Evolutionary conservation across 2,329 filamentous ascomycete genomes (phyloP).

Genomic region (Colletotrichum cuscutae): DNA sequence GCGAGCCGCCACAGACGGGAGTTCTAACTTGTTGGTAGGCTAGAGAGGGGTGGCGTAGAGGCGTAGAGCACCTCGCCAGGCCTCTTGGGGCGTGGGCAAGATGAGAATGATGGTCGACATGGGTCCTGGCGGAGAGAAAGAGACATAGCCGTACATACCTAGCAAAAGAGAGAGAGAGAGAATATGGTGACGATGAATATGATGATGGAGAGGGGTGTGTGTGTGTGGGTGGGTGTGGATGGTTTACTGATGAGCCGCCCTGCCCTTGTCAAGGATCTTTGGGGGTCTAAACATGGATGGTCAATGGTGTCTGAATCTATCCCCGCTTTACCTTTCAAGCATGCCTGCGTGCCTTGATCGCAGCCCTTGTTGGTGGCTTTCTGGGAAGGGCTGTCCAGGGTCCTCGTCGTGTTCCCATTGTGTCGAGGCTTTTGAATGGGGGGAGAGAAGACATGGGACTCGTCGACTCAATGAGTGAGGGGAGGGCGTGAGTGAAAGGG

Average conservation of each 20-base stretch:
- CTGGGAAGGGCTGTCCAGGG: not conserved
- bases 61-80: not conserved
- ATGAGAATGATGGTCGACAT: not conserved
- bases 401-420: not conserved
- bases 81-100: not conserved
- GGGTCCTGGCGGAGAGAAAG: not conserved
- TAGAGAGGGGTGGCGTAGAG: not conserved
- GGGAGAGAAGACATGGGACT: too few relatives aligned
- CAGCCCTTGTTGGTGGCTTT: conserved; percentile 1
- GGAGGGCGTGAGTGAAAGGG: not conserved
- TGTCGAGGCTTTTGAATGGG: not conserved
- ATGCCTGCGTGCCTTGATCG: not conserved
- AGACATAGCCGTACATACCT: not conserved
- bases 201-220: too few relatives aligned
- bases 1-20: not conserved
- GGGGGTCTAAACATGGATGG: conserved; percentile 14
- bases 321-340: conserved; percentile 31
- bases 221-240: not conserved
- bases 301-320: conserved; percentile 3
- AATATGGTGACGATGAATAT: not conserved
- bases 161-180: not conserved
- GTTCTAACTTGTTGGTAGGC: not conserved
- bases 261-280: conserved; percentile 10
- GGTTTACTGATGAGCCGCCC: not conserved
- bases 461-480: too few relatives aligned